These are phyloP conservation scores for Diaporthe ampelina DNA, from an alignment of 2,329 filamentous ascomycete genomes.

Conservation along the genomic window DNA sequence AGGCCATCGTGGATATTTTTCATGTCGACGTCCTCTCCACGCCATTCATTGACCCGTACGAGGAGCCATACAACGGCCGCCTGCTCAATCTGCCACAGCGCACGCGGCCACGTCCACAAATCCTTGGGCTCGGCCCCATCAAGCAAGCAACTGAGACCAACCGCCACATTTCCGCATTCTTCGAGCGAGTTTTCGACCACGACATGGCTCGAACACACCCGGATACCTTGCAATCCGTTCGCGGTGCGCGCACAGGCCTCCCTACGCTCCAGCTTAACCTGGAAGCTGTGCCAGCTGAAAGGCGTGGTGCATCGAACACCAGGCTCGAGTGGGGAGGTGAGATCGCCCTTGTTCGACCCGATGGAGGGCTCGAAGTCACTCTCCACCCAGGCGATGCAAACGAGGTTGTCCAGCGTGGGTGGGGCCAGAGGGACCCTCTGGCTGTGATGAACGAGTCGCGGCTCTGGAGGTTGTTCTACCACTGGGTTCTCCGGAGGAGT, in stretches of 20 bases:
- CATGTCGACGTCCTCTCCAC: not conserved
- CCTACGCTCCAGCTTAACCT: not conserved
- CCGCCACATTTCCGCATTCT: too few relatives aligned
- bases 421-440: not conserved
- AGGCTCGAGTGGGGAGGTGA: not conserved
- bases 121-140: not conserved
- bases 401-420: not conserved
- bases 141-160: not conserved
- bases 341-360: not conserved
- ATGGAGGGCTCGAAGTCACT: not conserved
- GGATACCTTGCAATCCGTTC: fast-evolving
- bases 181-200: not conserved
- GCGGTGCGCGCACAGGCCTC: not conserved
- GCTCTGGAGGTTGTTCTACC: not conserved
- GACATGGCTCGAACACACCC: not conserved
- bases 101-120: not conserved
- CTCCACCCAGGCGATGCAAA: not conserved
- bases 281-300: too few relatives aligned
- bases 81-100: not conserved
- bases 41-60: not conserved
- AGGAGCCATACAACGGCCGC: not conserved
- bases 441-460: not conserved
- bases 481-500: not conserved
- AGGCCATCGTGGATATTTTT: not conserved
- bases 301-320: too few relatives aligned